Conservation (phyloP, 2,329 filamentous ascomycete species). For the Lojkania enalia region DNA sequence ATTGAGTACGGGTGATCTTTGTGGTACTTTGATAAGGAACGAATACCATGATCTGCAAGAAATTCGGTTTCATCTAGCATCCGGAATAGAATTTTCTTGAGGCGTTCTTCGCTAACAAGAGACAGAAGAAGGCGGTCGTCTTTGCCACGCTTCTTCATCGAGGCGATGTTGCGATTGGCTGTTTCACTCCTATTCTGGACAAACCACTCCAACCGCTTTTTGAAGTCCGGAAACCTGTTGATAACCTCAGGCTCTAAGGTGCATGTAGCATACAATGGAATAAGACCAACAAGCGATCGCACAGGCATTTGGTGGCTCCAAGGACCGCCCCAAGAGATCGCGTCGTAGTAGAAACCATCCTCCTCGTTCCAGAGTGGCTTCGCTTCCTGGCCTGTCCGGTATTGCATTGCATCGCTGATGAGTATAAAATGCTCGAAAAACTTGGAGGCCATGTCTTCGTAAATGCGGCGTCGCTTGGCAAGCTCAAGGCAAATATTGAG, state of each 20-base stretch:
- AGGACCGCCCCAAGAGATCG: slow-evolving; percentile 92
- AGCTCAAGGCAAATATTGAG: slow-evolving; percentile 94
- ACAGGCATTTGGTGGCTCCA: slow-evolving; percentile 93
- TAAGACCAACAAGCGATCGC: slow-evolving; percentile 87
- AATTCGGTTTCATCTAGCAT: slow-evolving; percentile 97
- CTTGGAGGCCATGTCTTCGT: slow-evolving; percentile 96
- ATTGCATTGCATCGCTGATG: slow-evolving; percentile 94
- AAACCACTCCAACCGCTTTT: slow-evolving; percentile 92
- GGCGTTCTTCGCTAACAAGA: slow-evolving; percentile 88
- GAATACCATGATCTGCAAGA: slow-evolving; percentile 84
- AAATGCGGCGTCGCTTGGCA: slow-evolving; percentile 90
- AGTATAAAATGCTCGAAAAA: slow-evolving; percentile 99
- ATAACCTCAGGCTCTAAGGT: slow-evolving; percentile 93
- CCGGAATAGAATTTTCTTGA: slow-evolving; percentile 82
- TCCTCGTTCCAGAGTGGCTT: slow-evolving; percentile 94
- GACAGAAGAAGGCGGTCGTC: slow-evolving; percentile 85
- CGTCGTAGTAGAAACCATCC: slow-evolving; percentile 98
- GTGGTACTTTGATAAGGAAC: slow-evolving; percentile 89
- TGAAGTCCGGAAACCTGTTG: slow-evolving; percentile 89
- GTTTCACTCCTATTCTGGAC: slow-evolving; percentile 84
- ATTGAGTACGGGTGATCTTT: slow-evolving; percentile 89
- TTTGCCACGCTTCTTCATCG: slow-evolving; percentile 86
- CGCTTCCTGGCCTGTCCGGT: slow-evolving; percentile 68
- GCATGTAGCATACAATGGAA: slow-evolving; percentile 88
- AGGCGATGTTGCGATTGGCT: slow-evolving; percentile 91